Conservation (phyloP, 176 grass and related monocot species). For the Cymbopogon citratus region DNA sequence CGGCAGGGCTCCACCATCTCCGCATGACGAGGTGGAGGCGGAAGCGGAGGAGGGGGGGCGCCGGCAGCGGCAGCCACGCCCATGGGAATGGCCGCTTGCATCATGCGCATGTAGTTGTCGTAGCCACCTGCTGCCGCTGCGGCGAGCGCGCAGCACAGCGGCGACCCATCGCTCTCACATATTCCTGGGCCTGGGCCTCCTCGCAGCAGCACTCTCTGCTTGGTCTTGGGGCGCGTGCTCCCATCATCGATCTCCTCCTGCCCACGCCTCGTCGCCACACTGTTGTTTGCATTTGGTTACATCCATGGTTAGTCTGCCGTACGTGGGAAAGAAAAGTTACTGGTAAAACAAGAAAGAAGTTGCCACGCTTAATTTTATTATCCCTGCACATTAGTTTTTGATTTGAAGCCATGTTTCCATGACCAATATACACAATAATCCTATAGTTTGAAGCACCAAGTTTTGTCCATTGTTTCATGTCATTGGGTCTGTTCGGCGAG, state of each 20-base stretch:
- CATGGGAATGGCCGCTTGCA: slow-evolving; percentile 32
- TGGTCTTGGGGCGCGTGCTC: slow-evolving; percentile 22
- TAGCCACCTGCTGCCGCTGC: slow-evolving; percentile 14
- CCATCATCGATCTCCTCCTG: neutral
- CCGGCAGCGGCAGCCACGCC: neutral
- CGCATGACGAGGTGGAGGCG: neutral
- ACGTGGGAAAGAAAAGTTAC: neutral
- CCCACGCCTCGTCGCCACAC: neutral
- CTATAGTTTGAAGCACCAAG: too few relatives aligned
- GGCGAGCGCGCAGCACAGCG: neutral
- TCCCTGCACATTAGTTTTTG: too few relatives aligned
- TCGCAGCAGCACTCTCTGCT: neutral
- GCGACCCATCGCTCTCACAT: slow-evolving; percentile 19
- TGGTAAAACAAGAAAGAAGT: neutral
- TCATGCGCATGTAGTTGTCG: slow-evolving; percentile 17
- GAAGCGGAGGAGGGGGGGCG: neutral
- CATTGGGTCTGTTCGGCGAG: too few relatives aligned
- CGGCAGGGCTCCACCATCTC: neutral
- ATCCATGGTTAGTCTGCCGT: neutral
- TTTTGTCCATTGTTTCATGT: neutral
- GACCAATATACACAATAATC: too few relatives aligned
- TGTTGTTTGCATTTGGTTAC: neutral
- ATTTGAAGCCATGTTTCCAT: neutral
- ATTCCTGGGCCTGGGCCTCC: slow-evolving; percentile 18
- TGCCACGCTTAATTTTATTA: too few relatives aligned